These are phyloP conservation scores for Coemansia sp. DNA, from an alignment of 192 early-diverging fungal species.

Conservation along the genomic window DNA sequence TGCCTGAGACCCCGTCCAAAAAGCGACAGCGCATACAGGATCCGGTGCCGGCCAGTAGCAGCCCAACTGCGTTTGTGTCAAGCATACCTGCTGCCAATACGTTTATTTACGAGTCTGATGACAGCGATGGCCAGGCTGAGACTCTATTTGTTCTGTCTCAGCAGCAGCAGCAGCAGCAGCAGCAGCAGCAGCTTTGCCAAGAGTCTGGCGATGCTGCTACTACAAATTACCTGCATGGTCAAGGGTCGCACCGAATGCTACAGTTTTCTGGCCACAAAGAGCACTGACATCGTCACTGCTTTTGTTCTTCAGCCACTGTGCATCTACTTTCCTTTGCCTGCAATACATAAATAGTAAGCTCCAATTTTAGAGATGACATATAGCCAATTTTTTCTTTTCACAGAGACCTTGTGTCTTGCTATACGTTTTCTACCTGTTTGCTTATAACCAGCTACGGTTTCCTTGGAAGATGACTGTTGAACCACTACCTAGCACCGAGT, in stretches of 20 bases:
- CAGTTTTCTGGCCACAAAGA: conserved; percentile 2
- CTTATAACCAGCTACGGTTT: background rate
- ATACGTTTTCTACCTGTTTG: background rate
- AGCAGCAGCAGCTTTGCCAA: background rate
- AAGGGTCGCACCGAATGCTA: conserved; percentile 5
- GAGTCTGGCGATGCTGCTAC: background rate
- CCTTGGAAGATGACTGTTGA: background rate
- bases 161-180: background rate
- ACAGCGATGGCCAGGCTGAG: conserved; percentile 15
- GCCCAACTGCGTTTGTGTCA: conserved; percentile 8
- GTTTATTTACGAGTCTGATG: conserved; percentile 38
- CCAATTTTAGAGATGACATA: no score
- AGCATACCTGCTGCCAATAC: conserved; percentile 7
- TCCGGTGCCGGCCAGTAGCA: conserved; percentile 10
- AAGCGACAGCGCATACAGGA: conserved; percentile 30
- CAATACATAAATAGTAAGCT: no score
- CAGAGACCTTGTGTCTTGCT: no score
- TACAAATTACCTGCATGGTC: background rate
- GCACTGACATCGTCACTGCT: background rate
- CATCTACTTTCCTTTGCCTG: no score
- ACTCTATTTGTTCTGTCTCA: no score
- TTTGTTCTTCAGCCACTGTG: background rate
- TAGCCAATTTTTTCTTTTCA: no score
- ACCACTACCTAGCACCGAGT: conserved; percentile 8
- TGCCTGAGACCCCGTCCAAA: conserved; percentile 15